phyloP scores from a whole-genome alignment of 2,329 filamentous ascomycete species.

The Xylaria sp. region DNA sequence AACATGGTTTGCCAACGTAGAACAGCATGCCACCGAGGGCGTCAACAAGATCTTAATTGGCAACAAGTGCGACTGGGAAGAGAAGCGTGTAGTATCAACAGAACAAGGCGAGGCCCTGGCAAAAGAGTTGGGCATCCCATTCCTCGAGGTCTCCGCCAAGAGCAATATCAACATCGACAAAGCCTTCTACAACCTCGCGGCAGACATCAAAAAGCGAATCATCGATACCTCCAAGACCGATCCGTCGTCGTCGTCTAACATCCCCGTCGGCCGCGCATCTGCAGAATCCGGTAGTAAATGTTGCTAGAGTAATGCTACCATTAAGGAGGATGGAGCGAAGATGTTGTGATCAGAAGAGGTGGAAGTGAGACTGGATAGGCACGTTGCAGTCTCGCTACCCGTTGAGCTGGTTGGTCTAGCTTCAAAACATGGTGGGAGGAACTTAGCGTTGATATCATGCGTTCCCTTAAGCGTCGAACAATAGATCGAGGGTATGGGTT shows the following conservation, averaged over 20 bases:
- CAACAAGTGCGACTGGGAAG: slow-evolving; percentile 99
- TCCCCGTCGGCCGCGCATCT: slow-evolving; percentile 72
- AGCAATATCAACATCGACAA: slow-evolving; percentile 99
- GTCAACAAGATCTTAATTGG: slow-evolving; percentile 99
- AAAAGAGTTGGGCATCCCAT: slow-evolving; percentile 95
- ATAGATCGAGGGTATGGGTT: slow-evolving; percentile 30
- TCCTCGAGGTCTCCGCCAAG: slow-evolving; percentile 98
- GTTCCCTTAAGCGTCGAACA: slow-evolving; percentile 28
- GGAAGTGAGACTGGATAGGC: slow-evolving; percentile 9
- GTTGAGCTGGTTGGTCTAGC: slow-evolving; percentile 25
- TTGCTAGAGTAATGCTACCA: slow-evolving; percentile 66
- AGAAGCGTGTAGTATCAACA: slow-evolving; percentile 93
- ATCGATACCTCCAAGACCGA: slow-evolving; percentile 90
- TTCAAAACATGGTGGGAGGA: slow-evolving; percentile 11
- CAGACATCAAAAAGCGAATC: slow-evolving; percentile 98
- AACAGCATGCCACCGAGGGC: slow-evolving; percentile 97
- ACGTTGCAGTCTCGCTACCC: slow-evolving; percentile 16
- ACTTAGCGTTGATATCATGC: slow-evolving; percentile 30
- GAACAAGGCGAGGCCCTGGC: slow-evolving; percentile 93
- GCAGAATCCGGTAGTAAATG: slow-evolving; percentile 74
- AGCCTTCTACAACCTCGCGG: slow-evolving; percentile 93
- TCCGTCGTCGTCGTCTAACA: slow-evolving; percentile 64
- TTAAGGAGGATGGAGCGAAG: slow-evolving; percentile 25
- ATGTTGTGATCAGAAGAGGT: slow-evolving; percentile 11
- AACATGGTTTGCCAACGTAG: slow-evolving; percentile 99